Conservation (phyloP, 148 eudicot species). For the Nepenthes mirabilis region DNA sequence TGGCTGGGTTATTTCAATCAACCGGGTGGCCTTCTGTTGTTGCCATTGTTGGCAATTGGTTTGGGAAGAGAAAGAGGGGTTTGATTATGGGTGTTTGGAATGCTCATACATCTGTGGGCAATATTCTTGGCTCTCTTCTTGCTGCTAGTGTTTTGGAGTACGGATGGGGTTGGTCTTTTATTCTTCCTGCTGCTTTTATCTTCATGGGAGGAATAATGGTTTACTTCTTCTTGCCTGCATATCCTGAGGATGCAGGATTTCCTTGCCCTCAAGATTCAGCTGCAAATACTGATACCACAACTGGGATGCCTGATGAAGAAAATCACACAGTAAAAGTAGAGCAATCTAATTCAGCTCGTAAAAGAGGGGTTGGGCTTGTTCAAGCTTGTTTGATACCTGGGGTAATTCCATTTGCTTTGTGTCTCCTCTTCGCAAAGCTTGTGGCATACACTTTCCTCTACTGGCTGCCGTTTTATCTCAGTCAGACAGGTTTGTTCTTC, state of each 20-base stretch:
- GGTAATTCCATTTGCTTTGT: constrained; percentile 87
- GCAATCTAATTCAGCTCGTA: constrained; percentile 20
- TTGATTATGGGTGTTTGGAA: constrained; percentile 98
- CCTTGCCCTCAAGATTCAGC: constrained; percentile 29
- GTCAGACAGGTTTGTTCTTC: constrained; percentile 67
- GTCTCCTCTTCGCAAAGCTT: constrained; percentile 92
- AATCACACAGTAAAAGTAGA: constrained; percentile 22
- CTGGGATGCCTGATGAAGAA: constrained; percentile 29
- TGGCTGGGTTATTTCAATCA: constrained; percentile 89
- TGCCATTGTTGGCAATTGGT: constrained; percentile 95
- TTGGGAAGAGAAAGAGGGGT: constrained; percentile 87
- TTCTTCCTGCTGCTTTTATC: constrained; percentile 63
- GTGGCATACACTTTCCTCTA: constrained; percentile 95
- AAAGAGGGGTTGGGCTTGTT: constrained; percentile 58
- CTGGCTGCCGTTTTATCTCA: constrained; percentile 92
- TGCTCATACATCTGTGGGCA: constrained; percentile 95
- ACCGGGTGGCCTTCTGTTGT: constrained; percentile 99
- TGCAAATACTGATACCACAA: constrained; percentile 5
- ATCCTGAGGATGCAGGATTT: constrained; percentile 89
- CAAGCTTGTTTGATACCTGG: constrained; percentile 90
- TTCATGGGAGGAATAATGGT: constrained; percentile 58
- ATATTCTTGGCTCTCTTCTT: constrained; percentile 75
- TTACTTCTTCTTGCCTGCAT: constrained; percentile 70
- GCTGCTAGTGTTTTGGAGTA: constrained; percentile 82
- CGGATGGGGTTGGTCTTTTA: constrained; percentile 98